Evolutionary conservation across 1,284 basidiomycete genomes (phyloP).

Genomic region (Waitea zeae): DNA sequence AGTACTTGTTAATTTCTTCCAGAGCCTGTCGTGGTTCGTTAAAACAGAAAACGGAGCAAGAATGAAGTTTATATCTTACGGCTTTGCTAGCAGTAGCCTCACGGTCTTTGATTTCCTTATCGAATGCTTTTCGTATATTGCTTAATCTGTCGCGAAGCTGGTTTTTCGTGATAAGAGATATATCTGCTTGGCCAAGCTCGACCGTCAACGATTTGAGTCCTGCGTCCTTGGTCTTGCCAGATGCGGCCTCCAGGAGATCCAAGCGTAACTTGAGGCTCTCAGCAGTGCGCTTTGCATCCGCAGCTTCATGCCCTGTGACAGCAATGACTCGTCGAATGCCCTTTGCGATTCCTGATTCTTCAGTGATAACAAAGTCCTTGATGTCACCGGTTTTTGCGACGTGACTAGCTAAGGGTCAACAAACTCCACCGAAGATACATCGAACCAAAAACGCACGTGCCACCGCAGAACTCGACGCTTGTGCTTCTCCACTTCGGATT

Average conservation of each 20-base stretch:
- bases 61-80: conserved; percentile 23
- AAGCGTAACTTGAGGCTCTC: conserved; percentile 50
- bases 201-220: conserved; percentile 70
- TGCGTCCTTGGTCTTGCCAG: conserved; percentile 74
- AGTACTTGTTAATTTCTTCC: conserved; percentile 55
- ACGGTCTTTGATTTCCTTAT: conserved; percentile 74
- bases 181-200: conserved; percentile 81
- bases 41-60: not conserved
- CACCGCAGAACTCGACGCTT: conserved; percentile 95
- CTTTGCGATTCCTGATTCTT: conserved; percentile 96
- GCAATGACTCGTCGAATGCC: conserved; percentile 91
- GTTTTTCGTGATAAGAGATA: conserved; percentile 74
- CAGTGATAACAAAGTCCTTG: conserved; percentile 85
- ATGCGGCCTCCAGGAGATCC: conserved; percentile 41
- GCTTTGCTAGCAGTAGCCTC: conserved; percentile 67
- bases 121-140: conserved; percentile 65
- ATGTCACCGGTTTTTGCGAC: conserved; percentile 93
- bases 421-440: no score
- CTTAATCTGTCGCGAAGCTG: conserved; percentile 64
- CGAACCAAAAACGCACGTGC: conserved; percentile 60
- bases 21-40: conserved; percentile 31
- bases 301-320: conserved; percentile 88
- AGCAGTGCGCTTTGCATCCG: conserved; percentile 61
- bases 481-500: conserved; percentile 85
- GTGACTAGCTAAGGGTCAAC: no score